Evolutionary conservation across 495 filamentous ascomycete species (phyloP), one percentile per base, ranked within the genome.

Genomic region (Lindgomyces ingoldianus): DNA sequence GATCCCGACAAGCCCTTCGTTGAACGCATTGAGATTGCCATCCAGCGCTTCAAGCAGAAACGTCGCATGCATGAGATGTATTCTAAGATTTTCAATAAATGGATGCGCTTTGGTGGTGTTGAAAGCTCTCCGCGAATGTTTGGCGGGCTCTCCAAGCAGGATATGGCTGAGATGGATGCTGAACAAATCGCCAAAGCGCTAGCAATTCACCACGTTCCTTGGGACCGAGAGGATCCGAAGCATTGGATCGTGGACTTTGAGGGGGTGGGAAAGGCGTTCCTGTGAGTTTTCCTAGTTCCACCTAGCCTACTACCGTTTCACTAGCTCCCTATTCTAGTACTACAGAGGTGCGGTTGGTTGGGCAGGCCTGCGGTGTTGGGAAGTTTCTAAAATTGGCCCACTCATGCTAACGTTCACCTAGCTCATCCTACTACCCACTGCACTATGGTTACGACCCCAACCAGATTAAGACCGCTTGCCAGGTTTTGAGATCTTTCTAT

Each of bases 31-130:
- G 88, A 98, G 72, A 86, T 85, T 61, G 94, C 90, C 41, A 87
- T 98, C 30, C 87, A 91, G 60, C 88, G 91, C 9, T 99, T 86
- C 78, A 80, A 86, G 61, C 79, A 81, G 44, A 87, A 84, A 41
- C 89, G 92, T 24, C 91, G 89, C 57, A 80, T 96, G 56, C 83
- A 91, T 57, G 72, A 76, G 11, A 73, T 80, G 2, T 83, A 85
- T 54, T 75, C 81, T 22, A 77, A 80, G 27, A 71, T 94, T 24
- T 95, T 99, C 78, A 79, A 83, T 59, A 88, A 87, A 57, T 97
- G 93, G 67, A 81, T 98, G 24, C 74, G 81, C 24, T 89, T 91
- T 30, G 94, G 94, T n/a, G 95, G 95, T 9, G 82, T 98, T 36
- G 85, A 88, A 27, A 67, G 81, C 16, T 81, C 80, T 0, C 81